These are phyloP conservation scores for Neurospora sp. DNA, from an alignment of 495 filamentous ascomycete genomes.

Conservation along the genomic window DNA sequence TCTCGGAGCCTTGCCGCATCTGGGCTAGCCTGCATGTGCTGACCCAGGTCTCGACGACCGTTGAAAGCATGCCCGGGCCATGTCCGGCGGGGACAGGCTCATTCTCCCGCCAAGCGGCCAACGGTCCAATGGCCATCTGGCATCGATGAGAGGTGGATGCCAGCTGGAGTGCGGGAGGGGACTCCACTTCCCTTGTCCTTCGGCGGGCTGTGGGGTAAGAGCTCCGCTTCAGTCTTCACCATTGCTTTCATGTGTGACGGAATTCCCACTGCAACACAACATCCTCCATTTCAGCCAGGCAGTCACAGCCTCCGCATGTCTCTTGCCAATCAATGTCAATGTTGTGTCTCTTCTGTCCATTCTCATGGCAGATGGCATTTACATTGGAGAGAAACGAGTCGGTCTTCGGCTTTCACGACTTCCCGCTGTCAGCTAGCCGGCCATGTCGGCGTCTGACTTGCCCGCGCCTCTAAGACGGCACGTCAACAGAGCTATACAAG, in stretches of 20 bases:
- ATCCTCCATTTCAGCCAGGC: background rate
- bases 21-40: constrained; percentile 9
- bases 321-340: background rate
- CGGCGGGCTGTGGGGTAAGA: background rate
- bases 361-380: constrained; percentile 12
- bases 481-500: background rate
- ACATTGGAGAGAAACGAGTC: constrained; percentile 19
- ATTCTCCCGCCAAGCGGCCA: background rate
- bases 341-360: background rate
- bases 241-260: constrained; percentile 6
- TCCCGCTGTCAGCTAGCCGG: constrained; percentile 2
- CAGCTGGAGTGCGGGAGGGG: background rate
- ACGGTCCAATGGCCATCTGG: background rate
- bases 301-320: background rate
- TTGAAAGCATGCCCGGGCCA: constrained; percentile 10
- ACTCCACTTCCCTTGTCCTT: background rate
- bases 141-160: background rate
- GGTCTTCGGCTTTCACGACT: constrained; percentile 7
- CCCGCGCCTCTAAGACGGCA: background rate
- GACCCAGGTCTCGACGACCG: constrained; percentile 14
- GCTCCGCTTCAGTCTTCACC: background rate
- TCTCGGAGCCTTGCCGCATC: constrained; percentile 17
- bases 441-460: background rate
- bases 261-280: background rate
- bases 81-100: background rate